Conservation (phyloP, 2,329 filamentous ascomycete genomes). For the Aspergillus arachidicola region DNA sequence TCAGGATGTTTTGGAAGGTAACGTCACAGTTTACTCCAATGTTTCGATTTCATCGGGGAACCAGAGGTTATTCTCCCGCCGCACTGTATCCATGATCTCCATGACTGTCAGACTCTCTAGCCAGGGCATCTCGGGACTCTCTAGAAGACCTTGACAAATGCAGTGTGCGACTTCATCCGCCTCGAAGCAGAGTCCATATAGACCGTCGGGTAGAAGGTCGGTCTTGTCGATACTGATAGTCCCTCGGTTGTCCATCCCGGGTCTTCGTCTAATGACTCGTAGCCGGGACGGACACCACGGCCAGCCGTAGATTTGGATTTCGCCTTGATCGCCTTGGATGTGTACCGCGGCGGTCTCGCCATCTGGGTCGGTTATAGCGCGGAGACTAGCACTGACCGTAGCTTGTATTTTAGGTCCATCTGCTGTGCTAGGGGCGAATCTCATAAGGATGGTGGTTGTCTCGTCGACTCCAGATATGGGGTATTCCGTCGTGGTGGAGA, state of each 20-base stretch:
- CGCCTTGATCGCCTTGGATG: constrained; percentile 1
- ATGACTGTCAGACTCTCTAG: constrained; percentile 75
- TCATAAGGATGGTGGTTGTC: no score
- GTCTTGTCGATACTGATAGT: background rate
- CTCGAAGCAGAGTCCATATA: constrained; percentile 58
- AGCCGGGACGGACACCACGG: background rate
- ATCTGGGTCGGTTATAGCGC: background rate
- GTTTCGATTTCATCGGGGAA: constrained; percentile 53
- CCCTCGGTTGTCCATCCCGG: background rate
- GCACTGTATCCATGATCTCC: constrained; percentile 68
- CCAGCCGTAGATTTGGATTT: constrained; percentile 8
- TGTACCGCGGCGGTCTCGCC: background rate
- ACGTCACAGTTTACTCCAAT: background rate
- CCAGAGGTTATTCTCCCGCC: constrained; percentile 56
- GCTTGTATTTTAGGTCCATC: no score
- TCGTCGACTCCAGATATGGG: no score
- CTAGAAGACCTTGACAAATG: constrained; percentile 68
- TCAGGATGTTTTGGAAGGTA: background rate
- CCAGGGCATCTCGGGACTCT: constrained; percentile 68
- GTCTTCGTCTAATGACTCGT: background rate
- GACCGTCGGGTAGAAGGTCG: background rate
- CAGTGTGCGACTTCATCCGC: constrained; percentile 71
- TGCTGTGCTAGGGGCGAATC: no score
- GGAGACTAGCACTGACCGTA: no score
- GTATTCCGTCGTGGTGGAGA: no score